These are phyloP conservation scores for Garcia nutans DNA, from an alignment of 345 rosid genomes.

Conservation along the genomic window DNA sequence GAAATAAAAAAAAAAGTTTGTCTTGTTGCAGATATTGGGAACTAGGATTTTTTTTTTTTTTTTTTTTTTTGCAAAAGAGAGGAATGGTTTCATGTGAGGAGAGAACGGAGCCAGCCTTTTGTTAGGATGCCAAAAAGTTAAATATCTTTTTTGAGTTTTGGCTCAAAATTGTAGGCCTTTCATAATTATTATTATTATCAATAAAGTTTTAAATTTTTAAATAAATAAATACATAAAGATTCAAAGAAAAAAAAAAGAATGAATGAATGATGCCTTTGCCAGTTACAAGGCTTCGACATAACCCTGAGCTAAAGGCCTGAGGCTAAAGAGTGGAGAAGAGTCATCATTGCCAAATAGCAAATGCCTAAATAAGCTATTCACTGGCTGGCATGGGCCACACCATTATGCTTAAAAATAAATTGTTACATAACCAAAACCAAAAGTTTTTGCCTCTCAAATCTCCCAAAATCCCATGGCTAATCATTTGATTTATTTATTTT, in stretches of 20 bases:
- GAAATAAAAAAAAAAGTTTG: no score
- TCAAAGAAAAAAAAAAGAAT: neutral
- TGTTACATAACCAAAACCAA: conserved; percentile 17
- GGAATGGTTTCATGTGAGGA: conserved; percentile 17
- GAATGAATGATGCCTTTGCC: conserved; percentile 26
- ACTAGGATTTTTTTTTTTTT: neutral
- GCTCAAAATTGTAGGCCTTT: conserved; percentile 34
- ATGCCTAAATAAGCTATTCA: conserved; percentile 11
- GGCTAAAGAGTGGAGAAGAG: conserved; percentile 10
- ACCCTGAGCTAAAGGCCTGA: neutral
- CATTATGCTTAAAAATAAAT: conserved; percentile 25
- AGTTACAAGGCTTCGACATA: conserved; percentile 28
- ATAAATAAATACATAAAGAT: neutral
- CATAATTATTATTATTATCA: neutral
- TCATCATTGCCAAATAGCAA: conserved; percentile 39
- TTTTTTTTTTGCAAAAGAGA: neutral
- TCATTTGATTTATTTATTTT: conserved; percentile 27
- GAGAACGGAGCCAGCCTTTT: conserved; percentile 27
- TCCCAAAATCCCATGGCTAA: conserved; percentile 39
- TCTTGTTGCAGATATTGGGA: no score
- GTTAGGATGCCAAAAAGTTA: conserved; percentile 33
- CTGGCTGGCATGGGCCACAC: conserved; percentile 43
- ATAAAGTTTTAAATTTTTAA: neutral
- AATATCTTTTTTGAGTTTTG: conserved; percentile 27
- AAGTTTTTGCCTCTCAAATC: conserved; percentile 16